Evolutionary conservation across 352 stramenopile species (phyloP).

Genomic region (Phytophthora foliorum): DNA sequence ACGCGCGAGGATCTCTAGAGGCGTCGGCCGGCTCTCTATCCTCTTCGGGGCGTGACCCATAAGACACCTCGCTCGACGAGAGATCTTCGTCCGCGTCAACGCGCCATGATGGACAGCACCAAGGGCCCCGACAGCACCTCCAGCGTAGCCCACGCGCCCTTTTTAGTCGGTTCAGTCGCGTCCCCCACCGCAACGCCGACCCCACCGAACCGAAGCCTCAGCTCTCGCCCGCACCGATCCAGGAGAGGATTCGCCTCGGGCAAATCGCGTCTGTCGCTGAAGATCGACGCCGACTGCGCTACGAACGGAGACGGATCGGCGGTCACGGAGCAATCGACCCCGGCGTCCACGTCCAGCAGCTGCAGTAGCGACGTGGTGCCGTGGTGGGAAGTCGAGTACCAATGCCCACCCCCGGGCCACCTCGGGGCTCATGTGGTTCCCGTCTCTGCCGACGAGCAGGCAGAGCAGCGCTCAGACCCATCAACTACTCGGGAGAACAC

Average conservation of each 20-base stretch:
- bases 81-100: conserved; percentile 15
- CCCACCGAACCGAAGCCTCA: conserved; percentile 25
- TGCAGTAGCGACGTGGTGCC: conserved; percentile 44
- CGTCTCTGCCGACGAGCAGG: conserved; percentile 36
- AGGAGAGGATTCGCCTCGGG: conserved; percentile 28
- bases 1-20: conserved; percentile 37
- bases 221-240: conserved; percentile 27
- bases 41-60: conserved; percentile 7
- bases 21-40: conserved; percentile 22
- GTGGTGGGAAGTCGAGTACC: conserved; percentile 73
- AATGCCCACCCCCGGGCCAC: conserved; percentile 60
- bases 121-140: conserved; percentile 9
- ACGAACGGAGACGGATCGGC: conserved; percentile 10
- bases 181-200: conserved; percentile 9
- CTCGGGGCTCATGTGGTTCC: conserved; percentile 59
- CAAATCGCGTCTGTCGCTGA: conserved; percentile 39
- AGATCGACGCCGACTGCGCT: conserved; percentile 40
- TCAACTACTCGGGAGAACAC: neutral
- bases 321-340: conserved; percentile 30
- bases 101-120: conserved; percentile 33
- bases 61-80: conserved; percentile 18
- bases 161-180: conserved; percentile 22
- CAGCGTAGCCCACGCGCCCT: neutral
- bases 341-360: conserved; percentile 45
- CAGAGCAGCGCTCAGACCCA: conserved; percentile 6